Evolutionary conservation across 441 rosid genomes (phyloP), one percentile per base, ranked within the genome.

Genomic region (Pelargonium cotyledonis): DNA sequence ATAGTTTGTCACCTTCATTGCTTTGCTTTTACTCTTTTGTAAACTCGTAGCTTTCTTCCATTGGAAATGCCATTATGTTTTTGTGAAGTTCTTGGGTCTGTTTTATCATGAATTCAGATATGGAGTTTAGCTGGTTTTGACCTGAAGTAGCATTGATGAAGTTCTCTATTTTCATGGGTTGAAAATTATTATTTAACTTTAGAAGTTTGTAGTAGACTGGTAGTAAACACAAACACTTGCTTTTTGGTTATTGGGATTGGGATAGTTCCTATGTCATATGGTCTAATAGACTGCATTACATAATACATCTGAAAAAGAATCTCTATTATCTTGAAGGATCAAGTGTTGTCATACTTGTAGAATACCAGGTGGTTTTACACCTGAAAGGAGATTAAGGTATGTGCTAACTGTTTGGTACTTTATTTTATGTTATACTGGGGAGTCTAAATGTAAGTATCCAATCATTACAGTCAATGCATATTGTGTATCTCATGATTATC

Each of bases 301-400:
- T 58, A 11, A 19, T 58, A 10, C 63, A 19, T 19, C 63, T 58
- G 43, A 40, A 40, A 40, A 40, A 40, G 43, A 40, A 40, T 58
- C 9, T 58, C 4, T 58, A 58, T 58, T 19, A 19, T 58, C 63
- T 31, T 26, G 23, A 58, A 58, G 63, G 63, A 58, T 58, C 63
- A 58, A 58, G 31, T 58, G 63, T 58, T 58, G 29, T 58, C 29
- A 58, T 58, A 18, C 31, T 58, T 58, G 63, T 58, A 21, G 63
- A 58, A 58, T 58, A 19, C 63, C 19, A 19, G 63, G 31, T 19
- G 63, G 29, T 18, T 10, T 58, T 58, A 58, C 31, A 58, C 63
- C 63, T 58, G 31, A 58, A 58, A 58, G 29, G 31, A 58, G 63
- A 7, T 58, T 58, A 58, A 58, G 63, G 63, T 58, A 58, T 11